Conservation (phyloP, 2,329 filamentous ascomycete species). For the Rhynchosporium graminicola region DNA sequence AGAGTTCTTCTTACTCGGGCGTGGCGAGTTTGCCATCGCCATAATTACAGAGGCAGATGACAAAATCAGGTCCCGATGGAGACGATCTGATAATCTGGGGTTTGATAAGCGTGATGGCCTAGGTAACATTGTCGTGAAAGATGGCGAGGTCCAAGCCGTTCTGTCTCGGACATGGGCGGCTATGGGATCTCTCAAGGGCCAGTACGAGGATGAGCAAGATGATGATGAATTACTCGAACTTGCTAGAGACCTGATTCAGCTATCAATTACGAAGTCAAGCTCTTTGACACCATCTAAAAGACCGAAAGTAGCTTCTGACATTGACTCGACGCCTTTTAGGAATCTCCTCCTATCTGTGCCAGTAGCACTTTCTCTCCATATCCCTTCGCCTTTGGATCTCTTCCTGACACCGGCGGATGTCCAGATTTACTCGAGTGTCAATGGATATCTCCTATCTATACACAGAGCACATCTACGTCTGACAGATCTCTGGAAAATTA, state of each 20-base stretch:
- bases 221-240: slow-evolving; percentile 76
- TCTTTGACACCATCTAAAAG: slow-evolving; percentile 43
- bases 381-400: slow-evolving; percentile 80
- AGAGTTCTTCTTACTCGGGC: slow-evolving; percentile 83
- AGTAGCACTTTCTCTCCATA: slow-evolving; percentile 67
- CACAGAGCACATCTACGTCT: slow-evolving; percentile 83
- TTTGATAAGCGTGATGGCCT: slow-evolving; percentile 60
- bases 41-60: slow-evolving; percentile 84
- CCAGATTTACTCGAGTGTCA: slow-evolving; percentile 78
- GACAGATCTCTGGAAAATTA: slow-evolving; percentile 84
- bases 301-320: slow-evolving; percentile 19
- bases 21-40: slow-evolving; percentile 88
- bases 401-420: slow-evolving; percentile 79
- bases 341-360: slow-evolving; percentile 82
- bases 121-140: slow-evolving; percentile 71
- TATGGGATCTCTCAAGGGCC: slow-evolving; percentile 71
- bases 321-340: slow-evolving; percentile 61
- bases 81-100: slow-evolving; percentile 58
- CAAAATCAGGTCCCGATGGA: slow-evolving; percentile 73
- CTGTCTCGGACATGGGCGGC: slow-evolving; percentile 77
- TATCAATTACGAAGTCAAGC: slow-evolving; percentile 59
- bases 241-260: slow-evolving; percentile 72
- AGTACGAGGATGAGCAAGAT: slow-evolving; percentile 73
- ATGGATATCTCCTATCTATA: slow-evolving; percentile 83
- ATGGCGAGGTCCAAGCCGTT: slow-evolving; percentile 79